Evolutionary conservation across 2,329 filamentous ascomycete species (phyloP).

Genomic region (Fusarium gaditjirri): DNA sequence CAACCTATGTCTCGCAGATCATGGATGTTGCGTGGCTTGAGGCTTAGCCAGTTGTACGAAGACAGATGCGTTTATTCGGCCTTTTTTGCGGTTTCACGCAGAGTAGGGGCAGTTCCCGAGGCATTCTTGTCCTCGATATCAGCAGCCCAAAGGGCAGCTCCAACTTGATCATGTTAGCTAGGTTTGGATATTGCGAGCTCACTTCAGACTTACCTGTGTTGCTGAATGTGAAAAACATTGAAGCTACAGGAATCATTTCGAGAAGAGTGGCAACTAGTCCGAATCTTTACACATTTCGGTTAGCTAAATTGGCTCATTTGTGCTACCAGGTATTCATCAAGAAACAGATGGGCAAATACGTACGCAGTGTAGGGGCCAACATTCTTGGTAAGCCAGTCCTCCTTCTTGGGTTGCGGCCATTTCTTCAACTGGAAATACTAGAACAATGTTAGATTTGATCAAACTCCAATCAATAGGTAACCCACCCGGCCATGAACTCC

Average conservation of each 20-base stretch:
- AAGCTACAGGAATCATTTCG: slow-evolving; percentile 85
- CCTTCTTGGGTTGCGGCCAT: slow-evolving; percentile 74
- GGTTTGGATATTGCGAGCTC: neutral
- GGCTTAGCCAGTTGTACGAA: neutral
- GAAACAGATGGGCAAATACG: slow-evolving; percentile 49
- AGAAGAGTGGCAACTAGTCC: slow-evolving; percentile 79
- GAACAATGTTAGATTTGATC: slow-evolving; percentile 4
- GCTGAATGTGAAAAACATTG: slow-evolving; percentile 88
- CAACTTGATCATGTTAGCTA: slow-evolving; percentile 63
- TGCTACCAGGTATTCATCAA: slow-evolving; percentile 1
- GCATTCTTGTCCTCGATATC: slow-evolving; percentile 75
- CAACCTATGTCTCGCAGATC: slow-evolving; percentile 1
- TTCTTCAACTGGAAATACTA: slow-evolving; percentile 93
- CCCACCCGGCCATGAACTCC: slow-evolving; percentile 65
- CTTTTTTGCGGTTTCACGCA: slow-evolving; percentile 62
- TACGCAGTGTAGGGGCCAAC: slow-evolving; percentile 84
- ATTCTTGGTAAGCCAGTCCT: slow-evolving; percentile 76
- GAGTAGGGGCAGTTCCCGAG: slow-evolving; percentile 59
- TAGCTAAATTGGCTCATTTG: slow-evolving; percentile 3
- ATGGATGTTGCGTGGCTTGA: slow-evolving; percentile 3
- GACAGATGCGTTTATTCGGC: slow-evolving; percentile 52
- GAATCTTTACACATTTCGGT: slow-evolving; percentile 65
- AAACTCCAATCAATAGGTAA: slow-evolving; percentile 1
- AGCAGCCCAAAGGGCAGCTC: slow-evolving; percentile 93
- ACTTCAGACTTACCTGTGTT: slow-evolving; percentile 70